These are phyloP conservation scores for Saitozyma podzolica DNA, from an alignment of 768 basidiomycete species.

Conservation along the genomic window DNA sequence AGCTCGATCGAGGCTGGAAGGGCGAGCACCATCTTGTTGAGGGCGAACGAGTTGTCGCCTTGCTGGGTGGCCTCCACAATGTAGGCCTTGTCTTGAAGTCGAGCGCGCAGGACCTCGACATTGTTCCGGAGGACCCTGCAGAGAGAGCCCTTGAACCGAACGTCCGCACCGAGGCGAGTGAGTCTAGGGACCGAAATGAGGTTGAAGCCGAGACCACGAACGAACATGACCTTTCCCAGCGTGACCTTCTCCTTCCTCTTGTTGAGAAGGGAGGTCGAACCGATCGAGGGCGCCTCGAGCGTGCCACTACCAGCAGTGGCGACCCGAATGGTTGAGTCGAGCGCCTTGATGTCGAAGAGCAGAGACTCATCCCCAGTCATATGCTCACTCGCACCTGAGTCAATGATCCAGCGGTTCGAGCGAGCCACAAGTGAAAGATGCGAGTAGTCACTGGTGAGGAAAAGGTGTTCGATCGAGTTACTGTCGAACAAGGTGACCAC, in stretches of 20 bases:
- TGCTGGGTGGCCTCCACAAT: background rate
- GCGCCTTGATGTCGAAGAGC: slow-evolving; percentile 6
- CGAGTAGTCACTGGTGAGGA: no score
- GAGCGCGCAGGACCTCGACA: slow-evolving; percentile 2
- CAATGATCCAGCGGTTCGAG: slow-evolving; percentile 7
- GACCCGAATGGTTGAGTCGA: background rate
- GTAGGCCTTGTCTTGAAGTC: slow-evolving; percentile 3
- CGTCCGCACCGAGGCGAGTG: slow-evolving; percentile 1
- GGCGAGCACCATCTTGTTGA: background rate
- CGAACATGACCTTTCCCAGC: slow-evolving; percentile 1
- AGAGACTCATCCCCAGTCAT: slow-evolving; percentile 8
- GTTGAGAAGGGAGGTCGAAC: slow-evolving; percentile 1
- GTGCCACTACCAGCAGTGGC: slow-evolving; percentile 3
- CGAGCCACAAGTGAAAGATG: no score
- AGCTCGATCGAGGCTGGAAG: slow-evolving; percentile 6
- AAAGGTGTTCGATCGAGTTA: background rate
- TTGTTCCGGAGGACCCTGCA: slow-evolving; percentile 7
- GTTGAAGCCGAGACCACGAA: slow-evolving; percentile 9
- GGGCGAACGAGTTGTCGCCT: background rate
- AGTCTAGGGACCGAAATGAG: slow-evolving; percentile 9
- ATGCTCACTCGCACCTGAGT: slow-evolving; percentile 5
- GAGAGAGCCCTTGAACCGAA: slow-evolving; percentile 5
- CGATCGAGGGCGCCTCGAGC: slow-evolving; percentile 1
- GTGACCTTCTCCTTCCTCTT: slow-evolving; percentile 2
- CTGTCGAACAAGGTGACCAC: slow-evolving; percentile 7